phyloP scores from a whole-genome alignment of 345 rosid genomes.

The Citrus hindsii region DNA sequence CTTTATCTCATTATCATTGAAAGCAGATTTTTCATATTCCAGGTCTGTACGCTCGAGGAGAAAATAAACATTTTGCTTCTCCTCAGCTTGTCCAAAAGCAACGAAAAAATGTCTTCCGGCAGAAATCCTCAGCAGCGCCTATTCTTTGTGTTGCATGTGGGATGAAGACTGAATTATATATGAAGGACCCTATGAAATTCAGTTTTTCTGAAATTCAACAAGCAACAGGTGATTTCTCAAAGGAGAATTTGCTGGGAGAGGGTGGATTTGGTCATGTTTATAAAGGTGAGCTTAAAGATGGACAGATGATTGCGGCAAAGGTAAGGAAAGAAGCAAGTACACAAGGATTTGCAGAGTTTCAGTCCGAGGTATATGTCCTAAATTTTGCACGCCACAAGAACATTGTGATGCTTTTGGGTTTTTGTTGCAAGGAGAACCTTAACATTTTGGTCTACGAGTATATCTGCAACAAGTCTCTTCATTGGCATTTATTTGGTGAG shows the following conservation, averaged over 20 bases:
- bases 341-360: slow-evolving; percentile 54
- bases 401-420: slow-evolving; percentile 66
- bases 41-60: neutral
- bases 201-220: slow-evolving; percentile 45
- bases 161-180: slow-evolving; percentile 38
- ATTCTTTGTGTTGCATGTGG: slow-evolving; percentile 58
- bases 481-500: slow-evolving; percentile 67
- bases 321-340: slow-evolving; percentile 54
- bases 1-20: neutral
- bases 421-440: slow-evolving; percentile 58
- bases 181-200: slow-evolving; percentile 44
- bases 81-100: slow-evolving; percentile 10
- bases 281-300: slow-evolving; percentile 51
- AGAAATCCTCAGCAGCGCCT: slow-evolving; percentile 34
- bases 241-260: slow-evolving; percentile 51
- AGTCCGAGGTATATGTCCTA: slow-evolving; percentile 48
- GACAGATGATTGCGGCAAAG: slow-evolving; percentile 57
- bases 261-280: slow-evolving; percentile 62
- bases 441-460: slow-evolving; percentile 66
- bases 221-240: slow-evolving; percentile 47
- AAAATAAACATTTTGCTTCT: neutral
- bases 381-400: slow-evolving; percentile 69
- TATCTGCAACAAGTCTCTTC: slow-evolving; percentile 61
- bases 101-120: slow-evolving; percentile 5
- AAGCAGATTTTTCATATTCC: neutral